These are phyloP conservation scores for Lichtheimia ornata DNA, from an alignment of 371 early-diverging fungal species.

Conservation along the genomic window DNA sequence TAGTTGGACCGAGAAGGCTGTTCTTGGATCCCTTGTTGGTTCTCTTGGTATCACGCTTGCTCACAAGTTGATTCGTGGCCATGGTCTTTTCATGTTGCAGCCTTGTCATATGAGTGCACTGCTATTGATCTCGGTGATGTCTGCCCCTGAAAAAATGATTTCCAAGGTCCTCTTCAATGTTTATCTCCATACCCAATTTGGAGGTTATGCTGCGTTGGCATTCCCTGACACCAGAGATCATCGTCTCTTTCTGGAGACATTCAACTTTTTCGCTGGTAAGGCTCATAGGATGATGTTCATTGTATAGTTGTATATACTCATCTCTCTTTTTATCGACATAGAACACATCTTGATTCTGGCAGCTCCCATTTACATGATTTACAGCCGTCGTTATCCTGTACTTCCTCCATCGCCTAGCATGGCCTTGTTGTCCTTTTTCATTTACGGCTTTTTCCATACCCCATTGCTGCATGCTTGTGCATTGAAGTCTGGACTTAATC, in stretches of 20 bases:
- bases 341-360: conserved; percentile 58
- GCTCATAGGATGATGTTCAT: neutral
- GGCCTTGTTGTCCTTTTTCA: conserved; percentile 55
- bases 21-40: conserved; percentile 37
- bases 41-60: conserved; percentile 45
- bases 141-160: conserved; percentile 44
- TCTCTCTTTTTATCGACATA: conserved; percentile 8
- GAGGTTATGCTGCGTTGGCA: conserved; percentile 56
- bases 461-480: conserved; percentile 54
- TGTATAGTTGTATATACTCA: neutral
- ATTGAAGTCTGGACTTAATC: conserved; percentile 53
- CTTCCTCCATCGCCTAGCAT: conserved; percentile 54
- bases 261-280: conserved; percentile 65
- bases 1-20: conserved; percentile 39
- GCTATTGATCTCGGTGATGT: conserved; percentile 51
- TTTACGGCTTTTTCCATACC: conserved; percentile 61
- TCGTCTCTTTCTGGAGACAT: conserved; percentile 51
- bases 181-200: conserved; percentile 67
- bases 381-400: conserved; percentile 57
- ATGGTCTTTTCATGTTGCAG: conserved; percentile 58
- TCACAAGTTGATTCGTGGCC: conserved; percentile 54
- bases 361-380: conserved; percentile 62
- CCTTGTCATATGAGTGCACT: conserved; percentile 68
- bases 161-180: conserved; percentile 65
- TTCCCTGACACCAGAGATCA: conserved; percentile 64